A percentile compares a stretch with the other conserved stretches of the same genome.
Conservation (phyloP, 169 alveolate genomes). For the Perkinsus marinus region DNA sequence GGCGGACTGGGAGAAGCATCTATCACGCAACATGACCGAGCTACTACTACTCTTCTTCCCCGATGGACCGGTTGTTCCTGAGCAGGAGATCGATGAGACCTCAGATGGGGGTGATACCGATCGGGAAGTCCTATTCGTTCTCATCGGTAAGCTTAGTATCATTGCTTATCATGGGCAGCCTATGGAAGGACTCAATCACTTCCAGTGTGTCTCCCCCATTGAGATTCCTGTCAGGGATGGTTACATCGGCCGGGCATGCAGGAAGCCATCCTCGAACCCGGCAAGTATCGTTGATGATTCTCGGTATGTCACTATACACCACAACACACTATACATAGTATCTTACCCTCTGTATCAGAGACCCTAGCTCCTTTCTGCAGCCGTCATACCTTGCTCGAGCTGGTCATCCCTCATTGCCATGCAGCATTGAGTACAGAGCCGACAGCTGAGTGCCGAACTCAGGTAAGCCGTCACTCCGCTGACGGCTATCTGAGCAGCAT, state of each 20-base stretch:
- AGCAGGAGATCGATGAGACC: not conserved
- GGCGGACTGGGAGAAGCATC: not conserved
- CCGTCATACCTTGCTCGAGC: not conserved
- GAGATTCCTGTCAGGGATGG: not conserved
- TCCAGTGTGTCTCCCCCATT: too few species aligned
- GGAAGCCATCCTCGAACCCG: not conserved
- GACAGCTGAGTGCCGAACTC: not conserved
- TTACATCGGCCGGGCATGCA: not conserved
- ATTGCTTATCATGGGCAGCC: not conserved
- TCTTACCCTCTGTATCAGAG: not conserved
- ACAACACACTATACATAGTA: not conserved
- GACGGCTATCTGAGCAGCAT: too few species aligned
- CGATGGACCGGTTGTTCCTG: not conserved
- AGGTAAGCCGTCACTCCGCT: not conserved
- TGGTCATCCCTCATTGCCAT: not conserved
- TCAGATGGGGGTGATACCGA: not conserved
- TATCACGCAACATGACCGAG: not conserved
- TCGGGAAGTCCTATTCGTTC: not conserved
- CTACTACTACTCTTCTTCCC: not conserved
- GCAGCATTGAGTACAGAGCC: not conserved
- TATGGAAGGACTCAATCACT: too few species aligned
- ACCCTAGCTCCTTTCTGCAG: not conserved
- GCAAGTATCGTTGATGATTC: not conserved
- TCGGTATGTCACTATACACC: not conserved
- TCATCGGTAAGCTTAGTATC: not conserved